Evolutionary conservation across 129 eudicot genomes (phyloP), one percentile per base, ranked within the genome.

Genomic region (Flaveria bidentis): DNA sequence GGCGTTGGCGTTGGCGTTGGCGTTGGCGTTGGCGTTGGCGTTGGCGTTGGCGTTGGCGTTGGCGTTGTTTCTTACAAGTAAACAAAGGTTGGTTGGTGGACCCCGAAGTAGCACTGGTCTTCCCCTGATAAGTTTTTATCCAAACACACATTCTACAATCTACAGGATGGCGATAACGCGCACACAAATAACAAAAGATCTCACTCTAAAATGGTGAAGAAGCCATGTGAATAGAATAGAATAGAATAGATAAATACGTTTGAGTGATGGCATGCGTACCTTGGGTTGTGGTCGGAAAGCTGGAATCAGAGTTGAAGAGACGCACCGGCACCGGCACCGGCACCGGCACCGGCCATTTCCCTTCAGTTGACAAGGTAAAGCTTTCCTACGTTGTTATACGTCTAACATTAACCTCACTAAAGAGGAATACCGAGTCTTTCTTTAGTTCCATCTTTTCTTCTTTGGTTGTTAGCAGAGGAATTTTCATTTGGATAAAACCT

Each of bases 231-330:
- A 28, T 28, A 23, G 33, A 28, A 28, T 28, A 20, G 39, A 30
- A 2, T 28, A 23, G 33, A 28, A 2, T 28, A 30, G 36, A 30
- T 30, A 63, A 3, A 12, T 2, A 10, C 17, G 58, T 12, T 49
- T 49, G 44, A 41, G 39, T 46, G 69, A 90, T 91, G 97, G 97
- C 94, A 2, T 91, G 94, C 76, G 69, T 91, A 65, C 91, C 97
- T 73, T 84, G 91, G 10, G 83, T 78, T 74, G 86, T 81, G 30
- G 82, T 77, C 77, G 80, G 80, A 75, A 88, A 84, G 84, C 92
- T 88, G 76, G 91, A 91, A 80, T 72, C 86, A n/a, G 90, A 88
- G 50, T 75, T 88, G 85, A 86, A 77, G 69, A 88, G 81, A 73
- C 78, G 82, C 17, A 25, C 86, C 65, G 16, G 89, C n/a, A 13